Evolutionary conservation across 2,329 filamentous ascomycete genomes (phyloP), one percentile per base, ranked within the genome.

Genomic region (Aspergillus transmontanensis): DNA sequence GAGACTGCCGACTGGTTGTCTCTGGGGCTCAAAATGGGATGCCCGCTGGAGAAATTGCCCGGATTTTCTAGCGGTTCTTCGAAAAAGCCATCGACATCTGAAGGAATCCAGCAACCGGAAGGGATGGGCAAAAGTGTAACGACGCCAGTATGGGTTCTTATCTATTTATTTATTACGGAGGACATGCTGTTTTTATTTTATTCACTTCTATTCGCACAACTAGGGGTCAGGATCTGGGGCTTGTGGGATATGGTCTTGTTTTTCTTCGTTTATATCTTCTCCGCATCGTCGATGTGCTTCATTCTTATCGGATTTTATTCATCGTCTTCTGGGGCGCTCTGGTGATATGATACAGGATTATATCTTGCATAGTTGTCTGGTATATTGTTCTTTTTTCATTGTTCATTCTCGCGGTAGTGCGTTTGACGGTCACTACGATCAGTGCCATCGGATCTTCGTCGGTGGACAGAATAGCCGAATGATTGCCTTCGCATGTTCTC

Each of bases 301-400:
- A 30, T 36, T 32, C 51, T 62, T 57, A 46, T 60, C 62, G 56
- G 58, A 58, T 62, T 61, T 68, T 67, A 66, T 70, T 62, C 70
- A 64, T 69, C 58, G 43, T 66, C 65, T 66, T 50, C 63, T 60
- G 68, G 67, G 61, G 53, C 68, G 72, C 69, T 69, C 64, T 57
- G 66, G 68, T 65, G 70, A 69, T 70, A 69, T 71, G 66, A 64
- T 70, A 68, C 66, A 66, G 67, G 64, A 58, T 68, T 68, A 64
- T 68, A 60, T 63, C 58, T 64, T 67, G 67, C 69, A 64, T 67
- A 66, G 63, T 61, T 51, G 32, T 66, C 57, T 64, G 39, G 51
- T 41, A 55, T 66, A 54, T 62, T 34, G 50, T 50, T 53, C 16
- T 30, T 30, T 50, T 39, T 34, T 28, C 26, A 28, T 28, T 28